Base-by-base conservation (phyloP, 257 asterid species). In the Salvia rosmarinus region DNA sequence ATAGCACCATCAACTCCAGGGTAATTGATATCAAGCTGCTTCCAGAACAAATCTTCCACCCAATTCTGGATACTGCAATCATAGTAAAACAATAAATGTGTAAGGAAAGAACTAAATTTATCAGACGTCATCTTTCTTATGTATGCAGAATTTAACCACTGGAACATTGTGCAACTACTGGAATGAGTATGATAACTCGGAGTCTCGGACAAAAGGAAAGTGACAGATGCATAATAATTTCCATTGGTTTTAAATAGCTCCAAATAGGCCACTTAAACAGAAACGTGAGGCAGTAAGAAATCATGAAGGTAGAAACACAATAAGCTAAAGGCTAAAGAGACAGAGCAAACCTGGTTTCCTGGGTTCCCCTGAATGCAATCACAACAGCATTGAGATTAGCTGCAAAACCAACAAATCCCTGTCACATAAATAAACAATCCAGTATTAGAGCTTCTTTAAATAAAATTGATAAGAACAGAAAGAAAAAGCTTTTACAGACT, bases 351-450 rank as follows among this genome's bases (percentile, higher is more conserved):
- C 98, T 91, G 82, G 47, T 74, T 72, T 84, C 98, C 77, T 91
- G 98, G 59, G 99, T 95, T 76, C 99, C 99, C 82, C 98, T 82
- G 77, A 95, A 91, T 50, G 99, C 97, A 85, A 95, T 84, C 56
- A 95, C 94, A 59, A 72, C 76, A 50, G 99, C 83, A 54, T 95
- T 88, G 68, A 95, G 97, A 79, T 91, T 86, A 64, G 83, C 20
- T 7, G 97, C 91, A 77, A 88, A 83, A 65, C 99, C 99, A 72
- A 95, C 96, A 85, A 87, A 95, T 78, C 87, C 98, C 99, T 95
- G 84, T 57, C 62, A 23, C 64, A 65, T 28, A 62, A 51, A 68
- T 39, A 67, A 37, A 23, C 16, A 75, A 77, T 32, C 61, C 63
- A 60, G 20, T 67, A 62, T 55, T 7, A 82, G 49, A 50, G 57